Evolutionary conservation across 2,329 filamentous ascomycete genomes (phyloP).

Genomic region (Pseudocercospora musae): DNA sequence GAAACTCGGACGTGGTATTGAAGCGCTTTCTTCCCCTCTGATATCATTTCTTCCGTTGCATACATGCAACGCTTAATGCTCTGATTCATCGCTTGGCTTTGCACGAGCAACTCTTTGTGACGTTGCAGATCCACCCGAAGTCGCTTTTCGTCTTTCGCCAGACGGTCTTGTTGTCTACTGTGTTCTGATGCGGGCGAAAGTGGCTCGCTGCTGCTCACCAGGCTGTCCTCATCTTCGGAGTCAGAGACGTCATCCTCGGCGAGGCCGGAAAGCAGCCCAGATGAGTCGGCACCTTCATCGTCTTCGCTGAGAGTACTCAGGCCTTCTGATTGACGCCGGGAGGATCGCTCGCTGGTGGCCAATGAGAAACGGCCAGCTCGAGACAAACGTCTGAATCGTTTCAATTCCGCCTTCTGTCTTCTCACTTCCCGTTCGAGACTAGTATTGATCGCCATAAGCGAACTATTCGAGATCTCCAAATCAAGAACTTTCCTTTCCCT

Average conservation of each 20-base stretch:
- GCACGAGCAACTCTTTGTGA: constrained; percentile 82
- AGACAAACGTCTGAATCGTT: constrained; percentile 80
- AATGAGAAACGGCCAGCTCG: constrained; percentile 72
- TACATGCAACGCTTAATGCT: constrained; percentile 84
- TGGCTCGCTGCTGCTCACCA: constrained; percentile 29
- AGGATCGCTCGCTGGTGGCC: constrained; percentile 30
- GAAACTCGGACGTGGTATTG: constrained; percentile 75
- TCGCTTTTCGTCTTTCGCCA: constrained; percentile 74
- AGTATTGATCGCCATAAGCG: constrained; percentile 89
- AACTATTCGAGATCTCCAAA: constrained; percentile 93
- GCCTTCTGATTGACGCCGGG: constrained; percentile 39
- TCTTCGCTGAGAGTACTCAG: constrained; percentile 35
- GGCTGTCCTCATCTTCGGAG: constrained; percentile 28
- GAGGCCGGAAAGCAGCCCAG: constrained; percentile 25
- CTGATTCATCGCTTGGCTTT: constrained; percentile 93
- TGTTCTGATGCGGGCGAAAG: constrained; percentile 39
- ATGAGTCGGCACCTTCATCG: constrained; percentile 30
- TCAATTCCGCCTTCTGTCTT: constrained; percentile 84
- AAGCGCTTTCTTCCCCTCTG: constrained; percentile 81
- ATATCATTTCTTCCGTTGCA: constrained; percentile 88
- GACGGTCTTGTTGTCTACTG: constrained; percentile 50
- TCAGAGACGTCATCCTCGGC: constrained; percentile 15
- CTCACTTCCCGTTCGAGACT: constrained; percentile 87
- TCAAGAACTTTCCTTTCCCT: constrained; percentile 94
- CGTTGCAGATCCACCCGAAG: constrained; percentile 82